Evolutionary conservation across 495 filamentous ascomycete genomes (phyloP).

Genomic region (Xylaria grammica): DNA sequence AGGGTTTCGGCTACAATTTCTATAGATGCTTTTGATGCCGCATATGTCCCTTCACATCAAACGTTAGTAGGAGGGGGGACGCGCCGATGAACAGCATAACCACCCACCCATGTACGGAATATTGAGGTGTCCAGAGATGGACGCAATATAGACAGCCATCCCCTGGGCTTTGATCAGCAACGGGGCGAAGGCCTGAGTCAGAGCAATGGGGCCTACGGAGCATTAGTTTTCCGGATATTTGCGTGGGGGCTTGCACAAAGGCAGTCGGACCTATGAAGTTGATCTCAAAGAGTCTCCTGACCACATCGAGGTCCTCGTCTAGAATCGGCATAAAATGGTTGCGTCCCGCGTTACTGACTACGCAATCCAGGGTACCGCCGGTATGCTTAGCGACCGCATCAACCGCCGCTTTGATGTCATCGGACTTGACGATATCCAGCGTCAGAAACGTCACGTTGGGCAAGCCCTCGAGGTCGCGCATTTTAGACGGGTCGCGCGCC

Average conservation of each 20-base stretch:
- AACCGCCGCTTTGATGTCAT: conserved; percentile 25
- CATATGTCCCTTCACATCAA: conserved; percentile 38
- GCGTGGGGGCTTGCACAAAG: neutral
- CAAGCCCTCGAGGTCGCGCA: conserved; percentile 26
- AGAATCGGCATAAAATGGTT: conserved; percentile 41
- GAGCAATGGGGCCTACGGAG: conserved; percentile 32
- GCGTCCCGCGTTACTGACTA: conserved; percentile 50
- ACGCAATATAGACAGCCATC: conserved; percentile 52
- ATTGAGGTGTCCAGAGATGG: conserved; percentile 47
- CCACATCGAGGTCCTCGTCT: conserved; percentile 25
- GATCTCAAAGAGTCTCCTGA: conserved; percentile 46
- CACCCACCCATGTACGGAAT: conserved; percentile 41
- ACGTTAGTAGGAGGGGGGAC: neutral
- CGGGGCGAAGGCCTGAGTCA: conserved; percentile 49
- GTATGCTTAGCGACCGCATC: conserved; percentile 32
- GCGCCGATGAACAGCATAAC: conserved; percentile 27
- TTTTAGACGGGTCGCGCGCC: conserved; percentile 42
- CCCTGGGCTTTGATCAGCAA: conserved; percentile 51
- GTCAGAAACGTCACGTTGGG: conserved; percentile 32
- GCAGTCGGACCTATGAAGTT: conserved; percentile 42
- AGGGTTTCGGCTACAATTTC: conserved; percentile 41
- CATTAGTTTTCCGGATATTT: neutral
- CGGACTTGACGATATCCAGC: conserved; percentile 31
- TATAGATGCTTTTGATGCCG: conserved; percentile 43
- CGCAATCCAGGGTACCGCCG: conserved; percentile 42